A percentile compares a stretch with the other conserved stretches of the same genome.
phyloP scores from a whole-genome alignment of 1,284 basidiomycete genomes.

The Ustilago shanxiensis region DNA sequence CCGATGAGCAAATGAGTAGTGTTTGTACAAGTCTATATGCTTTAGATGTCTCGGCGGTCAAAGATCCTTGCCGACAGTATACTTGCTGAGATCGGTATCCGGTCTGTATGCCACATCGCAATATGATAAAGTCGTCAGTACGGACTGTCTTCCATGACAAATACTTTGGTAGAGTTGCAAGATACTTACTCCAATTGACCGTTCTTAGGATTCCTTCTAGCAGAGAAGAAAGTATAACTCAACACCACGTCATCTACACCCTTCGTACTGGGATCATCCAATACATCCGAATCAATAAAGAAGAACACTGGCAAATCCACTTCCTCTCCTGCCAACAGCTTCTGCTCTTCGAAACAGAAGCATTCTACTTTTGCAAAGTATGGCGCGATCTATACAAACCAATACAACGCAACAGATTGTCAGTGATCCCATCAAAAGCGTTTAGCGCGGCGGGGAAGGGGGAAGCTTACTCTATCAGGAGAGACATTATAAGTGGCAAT shows the following conservation, averaged over 20 bases:
- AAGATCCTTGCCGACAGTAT: conserved; percentile 57
- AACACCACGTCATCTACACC: conserved; percentile 91
- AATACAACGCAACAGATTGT: not conserved
- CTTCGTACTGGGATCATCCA: conserved; percentile 88
- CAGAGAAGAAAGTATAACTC: conserved; percentile 95
- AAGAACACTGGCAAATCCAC: conserved; percentile 98
- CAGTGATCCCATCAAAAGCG: not conserved
- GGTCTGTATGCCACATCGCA: conserved; percentile 37
- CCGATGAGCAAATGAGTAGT: conserved; percentile 13
- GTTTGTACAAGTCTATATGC: not conserved
- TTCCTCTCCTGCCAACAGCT: conserved; percentile 92
- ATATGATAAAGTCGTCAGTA: not conserved
- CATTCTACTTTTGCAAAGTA: conserved; percentile 99
- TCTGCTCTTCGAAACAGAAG: conserved; percentile 99
- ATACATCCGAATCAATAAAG: conserved; percentile 96
- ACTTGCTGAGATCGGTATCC: conserved; percentile 64
- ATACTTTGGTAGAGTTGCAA: not conserved
- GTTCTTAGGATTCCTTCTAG: conserved; percentile 71
- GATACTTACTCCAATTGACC: conserved; percentile 65
- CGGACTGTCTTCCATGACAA: not conserved
- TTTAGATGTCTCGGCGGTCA: not conserved
- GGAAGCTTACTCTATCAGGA: conserved; percentile 80
- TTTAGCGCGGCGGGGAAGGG: not conserved
- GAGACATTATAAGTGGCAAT: conserved; percentile 99
- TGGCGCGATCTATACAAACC: conserved; percentile 81